phyloP scores from a whole-genome alignment of 2,329 filamentous ascomycete genomes.

The Alternaria viburni region DNA sequence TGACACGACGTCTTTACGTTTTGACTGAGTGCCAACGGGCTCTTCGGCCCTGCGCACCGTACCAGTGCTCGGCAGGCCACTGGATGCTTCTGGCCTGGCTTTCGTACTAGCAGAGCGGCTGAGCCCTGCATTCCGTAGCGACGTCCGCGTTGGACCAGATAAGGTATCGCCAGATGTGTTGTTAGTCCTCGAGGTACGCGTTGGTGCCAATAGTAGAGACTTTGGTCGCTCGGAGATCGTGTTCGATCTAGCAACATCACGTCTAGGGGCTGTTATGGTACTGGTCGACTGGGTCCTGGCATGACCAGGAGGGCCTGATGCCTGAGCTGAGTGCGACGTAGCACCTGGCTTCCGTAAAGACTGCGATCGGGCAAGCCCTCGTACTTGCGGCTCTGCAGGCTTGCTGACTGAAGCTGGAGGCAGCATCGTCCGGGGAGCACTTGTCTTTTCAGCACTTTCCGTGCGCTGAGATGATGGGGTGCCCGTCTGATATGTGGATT shows the following conservation, averaged over 20 bases:
- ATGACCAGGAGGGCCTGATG: constrained; percentile 21
- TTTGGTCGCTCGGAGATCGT: constrained; percentile 30
- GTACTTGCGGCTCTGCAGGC: constrained; percentile 19
- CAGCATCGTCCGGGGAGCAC: constrained; percentile 20
- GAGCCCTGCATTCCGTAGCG: constrained; percentile 32
- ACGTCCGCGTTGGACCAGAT: constrained; percentile 16
- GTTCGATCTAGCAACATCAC: constrained; percentile 20
- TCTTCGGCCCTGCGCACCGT: constrained; percentile 20
- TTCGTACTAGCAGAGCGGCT: constrained; percentile 35
- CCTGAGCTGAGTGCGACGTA: constrained; percentile 22
- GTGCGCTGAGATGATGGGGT: constrained; percentile 12
- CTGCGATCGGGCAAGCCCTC: constrained; percentile 33
- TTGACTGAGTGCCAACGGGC: constrained; percentile 11
- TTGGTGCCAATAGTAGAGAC: constrained; percentile 27
- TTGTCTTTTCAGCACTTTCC: constrained; percentile 10
- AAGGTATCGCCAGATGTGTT: constrained; percentile 15
- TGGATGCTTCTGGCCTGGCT: constrained; percentile 21
- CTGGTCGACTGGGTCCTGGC: constrained; percentile 37
- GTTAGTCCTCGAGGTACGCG: constrained; percentile 9
- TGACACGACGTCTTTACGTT: constrained; percentile 23
- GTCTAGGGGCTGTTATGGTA: constrained; percentile 19
- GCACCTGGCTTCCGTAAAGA: constrained; percentile 38
- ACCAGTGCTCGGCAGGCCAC: constrained; percentile 9
- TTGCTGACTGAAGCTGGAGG: constrained; percentile 27
- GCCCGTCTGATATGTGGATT: constrained; percentile 39